A percentile compares a stretch with the other conserved stretches of the same genome.
These are phyloP conservation scores for Stemphylium lycopersici DNA, from an alignment of 2,329 filamentous ascomycete genomes.

Conservation along the genomic window DNA sequence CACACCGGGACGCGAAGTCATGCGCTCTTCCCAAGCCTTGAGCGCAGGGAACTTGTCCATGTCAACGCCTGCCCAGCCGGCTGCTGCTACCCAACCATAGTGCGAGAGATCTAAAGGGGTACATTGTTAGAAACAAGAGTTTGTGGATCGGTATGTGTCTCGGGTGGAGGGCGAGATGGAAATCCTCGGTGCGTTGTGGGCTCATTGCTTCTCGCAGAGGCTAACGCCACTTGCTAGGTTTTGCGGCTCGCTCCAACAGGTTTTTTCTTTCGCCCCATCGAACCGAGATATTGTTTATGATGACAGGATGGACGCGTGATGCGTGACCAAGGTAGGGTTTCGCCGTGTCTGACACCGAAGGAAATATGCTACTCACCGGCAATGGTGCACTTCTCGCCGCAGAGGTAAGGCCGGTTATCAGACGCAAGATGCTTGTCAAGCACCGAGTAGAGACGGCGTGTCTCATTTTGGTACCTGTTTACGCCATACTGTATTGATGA, in stretches of 20 bases:
- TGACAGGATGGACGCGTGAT: too few species aligned
- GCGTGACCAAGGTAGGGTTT: too few species aligned
- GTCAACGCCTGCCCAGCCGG: constrained; percentile 67
- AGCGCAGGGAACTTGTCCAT: constrained; percentile 77
- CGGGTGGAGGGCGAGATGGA: too few species aligned
- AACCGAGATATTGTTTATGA: too few species aligned
- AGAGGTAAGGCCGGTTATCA: constrained; percentile 58
- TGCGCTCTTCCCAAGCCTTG: constrained; percentile 76
- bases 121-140: constrained; percentile 4
- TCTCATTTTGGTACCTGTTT: constrained; percentile 82
- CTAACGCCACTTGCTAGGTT: too few species aligned
- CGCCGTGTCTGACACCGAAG: neutral
- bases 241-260: too few species aligned
- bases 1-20: constrained; percentile 71
- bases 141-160: neutral
- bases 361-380: constrained; percentile 28
- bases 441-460: constrained; percentile 78
- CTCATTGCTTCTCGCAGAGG: too few species aligned
- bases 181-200: too few species aligned
- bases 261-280: too few species aligned
- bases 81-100: constrained; percentile 76
- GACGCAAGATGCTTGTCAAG: constrained; percentile 71
- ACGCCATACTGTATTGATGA: constrained; percentile 67
- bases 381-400: constrained; percentile 69
- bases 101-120: constrained; percentile 68